These are phyloP conservation scores for Anacardium occidentale DNA, from an alignment of 345 rosid species.

Conservation along the genomic window DNA sequence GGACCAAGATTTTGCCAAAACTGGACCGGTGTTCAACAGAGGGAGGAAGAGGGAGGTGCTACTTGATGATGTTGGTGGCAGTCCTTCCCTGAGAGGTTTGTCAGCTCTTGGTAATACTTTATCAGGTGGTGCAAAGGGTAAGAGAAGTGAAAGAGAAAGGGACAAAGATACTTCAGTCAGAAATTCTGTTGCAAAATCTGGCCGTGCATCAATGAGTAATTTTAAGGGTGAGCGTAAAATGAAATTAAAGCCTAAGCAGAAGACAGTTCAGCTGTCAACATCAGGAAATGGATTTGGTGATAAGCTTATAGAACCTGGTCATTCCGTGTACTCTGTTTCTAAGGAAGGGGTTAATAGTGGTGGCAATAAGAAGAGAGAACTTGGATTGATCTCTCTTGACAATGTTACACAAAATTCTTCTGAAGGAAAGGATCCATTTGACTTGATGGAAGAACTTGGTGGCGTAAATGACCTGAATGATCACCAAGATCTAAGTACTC, in stretches of 20 bases:
- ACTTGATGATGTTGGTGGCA: conserved; percentile 48
- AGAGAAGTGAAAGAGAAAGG: conserved; percentile 57
- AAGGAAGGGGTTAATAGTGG: conserved; percentile 8
- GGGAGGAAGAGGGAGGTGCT: conserved; percentile 57
- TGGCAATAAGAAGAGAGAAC: conserved; percentile 34
- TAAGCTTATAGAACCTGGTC: conserved; percentile 30
- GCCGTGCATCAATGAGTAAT: conserved; percentile 31
- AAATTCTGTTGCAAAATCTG: conserved; percentile 31
- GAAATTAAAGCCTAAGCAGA: conserved; percentile 58
- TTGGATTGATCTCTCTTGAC: conserved; percentile 19
- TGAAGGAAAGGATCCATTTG: conserved; percentile 33
- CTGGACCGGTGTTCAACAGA: conserved; percentile 39
- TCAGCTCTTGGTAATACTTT: conserved; percentile 30
- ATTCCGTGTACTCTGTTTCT: conserved; percentile 16
- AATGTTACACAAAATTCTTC: conserved; percentile 18
- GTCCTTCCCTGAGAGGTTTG: conserved; percentile 33
- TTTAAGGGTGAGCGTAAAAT: conserved; percentile 48
- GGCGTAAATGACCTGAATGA: conserved; percentile 22
- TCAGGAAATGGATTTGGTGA: conserved; percentile 36
- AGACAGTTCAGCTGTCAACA: conserved; percentile 41
- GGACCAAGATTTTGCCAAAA: conserved; percentile 38
- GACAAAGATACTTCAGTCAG: conserved; percentile 29
- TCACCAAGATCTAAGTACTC: conserved; percentile 37
- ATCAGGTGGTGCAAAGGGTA: conserved; percentile 49
- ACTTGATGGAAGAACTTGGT: conserved; percentile 40